Evolutionary conservation across 163 green algal species (phyloP).

Genomic region (Prototheca wickerhamii): DNA sequence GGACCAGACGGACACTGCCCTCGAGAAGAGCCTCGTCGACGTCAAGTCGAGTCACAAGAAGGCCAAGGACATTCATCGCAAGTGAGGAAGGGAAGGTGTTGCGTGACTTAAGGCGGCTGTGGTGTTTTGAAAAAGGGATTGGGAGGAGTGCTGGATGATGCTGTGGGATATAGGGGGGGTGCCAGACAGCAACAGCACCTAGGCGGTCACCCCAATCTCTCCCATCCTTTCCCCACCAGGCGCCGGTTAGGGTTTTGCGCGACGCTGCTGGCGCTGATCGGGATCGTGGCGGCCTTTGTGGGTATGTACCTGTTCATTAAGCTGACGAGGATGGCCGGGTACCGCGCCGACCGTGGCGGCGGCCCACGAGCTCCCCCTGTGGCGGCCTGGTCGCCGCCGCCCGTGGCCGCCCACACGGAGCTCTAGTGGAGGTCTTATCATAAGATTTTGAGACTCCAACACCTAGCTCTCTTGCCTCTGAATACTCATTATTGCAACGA

Average conservation of each 20-base stretch:
- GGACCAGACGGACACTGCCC: conserved; percentile 43
- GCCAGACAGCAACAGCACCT: neutral
- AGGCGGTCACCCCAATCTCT: neutral
- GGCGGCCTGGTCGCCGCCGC: neutral
- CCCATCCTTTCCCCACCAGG: neutral
- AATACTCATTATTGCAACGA: no score
- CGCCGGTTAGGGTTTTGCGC: conserved; percentile 28
- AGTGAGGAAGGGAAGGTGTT: neutral
- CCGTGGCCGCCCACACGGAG: neutral
- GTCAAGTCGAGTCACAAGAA: neutral
- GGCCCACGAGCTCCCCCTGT: neutral
- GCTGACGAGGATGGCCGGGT: conserved; percentile 22
- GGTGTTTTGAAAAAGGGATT: no score
- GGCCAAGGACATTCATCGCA: conserved; percentile 1
- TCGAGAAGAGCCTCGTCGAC: conserved; percentile 31
- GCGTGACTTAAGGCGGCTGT: no score
- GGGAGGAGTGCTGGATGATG: no score
- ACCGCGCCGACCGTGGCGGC: no score
- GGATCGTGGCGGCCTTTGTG: conserved; percentile 13
- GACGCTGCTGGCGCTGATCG: conserved; percentile 27
- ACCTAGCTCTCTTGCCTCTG: no score
- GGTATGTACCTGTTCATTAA: conserved; percentile 43
- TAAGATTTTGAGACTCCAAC: no score
- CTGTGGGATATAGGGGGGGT: no score
- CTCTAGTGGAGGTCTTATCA: no score